Conservation (phyloP, 73 alveolate genomes). For the Urostyla sp. region DNA sequence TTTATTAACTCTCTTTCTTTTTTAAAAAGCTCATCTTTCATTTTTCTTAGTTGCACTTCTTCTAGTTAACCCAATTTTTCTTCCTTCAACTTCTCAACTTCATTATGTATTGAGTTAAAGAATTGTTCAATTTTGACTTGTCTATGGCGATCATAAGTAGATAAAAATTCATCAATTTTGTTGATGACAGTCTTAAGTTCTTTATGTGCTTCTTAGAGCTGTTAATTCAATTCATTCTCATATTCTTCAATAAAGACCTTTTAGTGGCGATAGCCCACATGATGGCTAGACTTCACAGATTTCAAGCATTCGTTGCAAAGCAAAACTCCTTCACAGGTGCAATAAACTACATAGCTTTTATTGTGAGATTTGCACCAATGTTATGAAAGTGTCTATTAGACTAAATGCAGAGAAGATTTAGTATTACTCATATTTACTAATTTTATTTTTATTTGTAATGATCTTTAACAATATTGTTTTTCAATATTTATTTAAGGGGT, state of each 20-base stretch:
- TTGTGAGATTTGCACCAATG: conserved; percentile 48
- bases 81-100: conserved; percentile 11
- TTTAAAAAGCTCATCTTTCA: conserved; percentile 35
- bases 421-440: too few species aligned
- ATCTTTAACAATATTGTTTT: too few species aligned
- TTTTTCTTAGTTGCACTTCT: conserved; percentile 38
- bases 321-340: conserved; percentile 46
- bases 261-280: conserved; percentile 38
- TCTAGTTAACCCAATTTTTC: conserved; percentile 11
- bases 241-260: conserved; percentile 32
- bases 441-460: too few species aligned
- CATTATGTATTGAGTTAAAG: conserved; percentile 11
- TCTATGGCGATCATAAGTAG: conserved; percentile 29
- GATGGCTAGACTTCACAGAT: conserved; percentile 6
- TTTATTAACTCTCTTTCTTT: conserved; percentile 39
- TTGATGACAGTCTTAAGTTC: conserved; percentile 12
- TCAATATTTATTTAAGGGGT: too few species aligned
- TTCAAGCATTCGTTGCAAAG: conserved; percentile 45
- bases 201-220: conserved; percentile 8
- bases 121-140: conserved; percentile 27
- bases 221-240: conserved; percentile 7
- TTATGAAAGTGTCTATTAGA: conserved; percentile 12
- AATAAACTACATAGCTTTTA: conserved; percentile 36
- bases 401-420: too few species aligned
- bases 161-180: conserved; percentile 27